phyloP scores from a whole-genome alignment of 257 asterid genomes.

The Jaltomata sinuosa region DNA sequence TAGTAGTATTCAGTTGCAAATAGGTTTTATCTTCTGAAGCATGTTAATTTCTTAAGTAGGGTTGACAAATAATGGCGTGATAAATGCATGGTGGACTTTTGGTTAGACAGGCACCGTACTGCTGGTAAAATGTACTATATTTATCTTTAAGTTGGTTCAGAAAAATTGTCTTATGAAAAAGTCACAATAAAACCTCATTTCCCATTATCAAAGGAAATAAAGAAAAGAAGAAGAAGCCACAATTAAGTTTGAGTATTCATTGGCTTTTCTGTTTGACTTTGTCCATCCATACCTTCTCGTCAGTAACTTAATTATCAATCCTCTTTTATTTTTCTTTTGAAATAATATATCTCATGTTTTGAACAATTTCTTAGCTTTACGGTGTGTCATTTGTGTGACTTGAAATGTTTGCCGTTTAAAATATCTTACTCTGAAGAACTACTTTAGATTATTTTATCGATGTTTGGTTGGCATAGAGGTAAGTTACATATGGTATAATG shows the following conservation, averaged over 20 bases:
- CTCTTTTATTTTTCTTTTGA: not conserved
- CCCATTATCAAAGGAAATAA: not conserved
- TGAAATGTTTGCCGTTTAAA: not conserved
- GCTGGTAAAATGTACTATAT: not conserved
- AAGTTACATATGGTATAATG: not conserved
- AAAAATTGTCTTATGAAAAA: not conserved
- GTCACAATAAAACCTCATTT: not conserved
- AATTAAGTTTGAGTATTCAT: not conserved
- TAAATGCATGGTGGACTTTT: not conserved
- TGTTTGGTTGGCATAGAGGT: not conserved
- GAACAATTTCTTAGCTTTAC: not conserved
- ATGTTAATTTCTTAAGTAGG: not conserved
- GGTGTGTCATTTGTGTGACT: not conserved
- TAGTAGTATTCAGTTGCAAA: not conserved
- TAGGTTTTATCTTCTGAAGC: not conserved
- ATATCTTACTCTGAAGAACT: not conserved
- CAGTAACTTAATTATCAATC: not conserved
- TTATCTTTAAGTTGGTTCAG: not conserved
- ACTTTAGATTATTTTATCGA: not conserved
- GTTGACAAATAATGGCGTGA: not conserved
- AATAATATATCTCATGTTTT: not conserved
- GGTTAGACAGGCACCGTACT: not conserved
- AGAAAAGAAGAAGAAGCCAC: not conserved
- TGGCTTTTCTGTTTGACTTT: not conserved
- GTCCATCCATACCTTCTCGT: not conserved